Evolutionary conservation across 73 alveolate species (phyloP).

Genomic region (Stentor roeselii): DNA sequence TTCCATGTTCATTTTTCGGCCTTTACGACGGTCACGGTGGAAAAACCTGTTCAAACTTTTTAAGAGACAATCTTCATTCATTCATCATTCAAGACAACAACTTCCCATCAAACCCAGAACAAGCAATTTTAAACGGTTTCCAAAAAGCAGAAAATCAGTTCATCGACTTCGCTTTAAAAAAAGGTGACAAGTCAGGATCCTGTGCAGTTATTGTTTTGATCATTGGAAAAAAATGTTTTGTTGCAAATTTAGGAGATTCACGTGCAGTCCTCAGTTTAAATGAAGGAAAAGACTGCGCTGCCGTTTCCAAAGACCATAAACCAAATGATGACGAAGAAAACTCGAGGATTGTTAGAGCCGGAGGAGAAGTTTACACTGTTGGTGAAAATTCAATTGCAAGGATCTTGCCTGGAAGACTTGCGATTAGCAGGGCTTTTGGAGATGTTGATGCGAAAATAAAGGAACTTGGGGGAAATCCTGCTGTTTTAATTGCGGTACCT

Average conservation of each 20-base stretch:
- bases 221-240: conserved; percentile 60
- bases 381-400: conserved; percentile 36
- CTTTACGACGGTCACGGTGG: conserved; percentile 68
- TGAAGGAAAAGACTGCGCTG: conserved; percentile 55
- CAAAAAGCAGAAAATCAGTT: conserved; percentile 52
- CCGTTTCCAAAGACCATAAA: conserved; percentile 66
- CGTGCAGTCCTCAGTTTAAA: conserved; percentile 56
- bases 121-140: conserved; percentile 52
- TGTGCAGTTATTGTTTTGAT: conserved; percentile 76
- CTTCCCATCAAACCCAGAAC: conserved; percentile 57
- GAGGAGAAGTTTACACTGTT: conserved; percentile 78
- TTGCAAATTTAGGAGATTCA: conserved; percentile 79
- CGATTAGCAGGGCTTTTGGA: conserved; percentile 95
- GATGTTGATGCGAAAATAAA: conserved; percentile 92
- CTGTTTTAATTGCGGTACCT: conserved; percentile 94
- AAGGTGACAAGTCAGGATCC: conserved; percentile 67
- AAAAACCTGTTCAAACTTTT: conserved; percentile 55
- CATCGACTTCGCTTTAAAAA: conserved; percentile 45
- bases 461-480: conserved; percentile 94
- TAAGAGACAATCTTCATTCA: conserved; percentile 60
- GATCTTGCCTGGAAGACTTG: conserved; percentile 97
- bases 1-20: conserved; percentile 57
- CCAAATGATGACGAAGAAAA: conserved; percentile 53
- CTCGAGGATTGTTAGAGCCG: conserved; percentile 82
- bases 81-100: conserved; percentile 38